phyloP scores from a whole-genome alignment of 495 filamentous ascomycete genomes.

The Aspergillus panamensis region DNA sequence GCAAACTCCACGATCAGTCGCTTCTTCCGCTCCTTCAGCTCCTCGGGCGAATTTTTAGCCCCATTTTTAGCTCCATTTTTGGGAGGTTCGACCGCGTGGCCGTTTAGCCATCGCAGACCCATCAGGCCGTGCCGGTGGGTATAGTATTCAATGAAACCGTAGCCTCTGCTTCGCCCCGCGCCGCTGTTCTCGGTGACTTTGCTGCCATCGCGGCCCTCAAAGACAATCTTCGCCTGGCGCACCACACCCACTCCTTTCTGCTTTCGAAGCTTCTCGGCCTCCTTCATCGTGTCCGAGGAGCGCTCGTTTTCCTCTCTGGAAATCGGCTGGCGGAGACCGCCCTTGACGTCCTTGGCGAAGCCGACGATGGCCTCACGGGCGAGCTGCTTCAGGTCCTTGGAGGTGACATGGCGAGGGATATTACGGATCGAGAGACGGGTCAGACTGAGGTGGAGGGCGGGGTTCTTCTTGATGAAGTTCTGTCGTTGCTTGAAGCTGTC shows the following conservation, averaged over 20 bases:
- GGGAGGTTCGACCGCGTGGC: conserved; percentile 58
- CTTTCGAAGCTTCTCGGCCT: conserved; percentile 72
- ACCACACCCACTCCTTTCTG: conserved; percentile 87
- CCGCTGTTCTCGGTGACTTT: conserved; percentile 72
- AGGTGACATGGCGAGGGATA: conserved; percentile 75
- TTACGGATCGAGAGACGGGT: conserved; percentile 95
- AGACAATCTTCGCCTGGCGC: conserved; percentile 91
- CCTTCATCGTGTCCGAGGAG: conserved; percentile 72
- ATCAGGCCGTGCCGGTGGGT: conserved; percentile 92
- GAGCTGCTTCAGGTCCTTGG: conserved; percentile 87
- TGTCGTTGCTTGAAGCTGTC: conserved; percentile 84
- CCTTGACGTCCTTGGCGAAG: conserved; percentile 87
- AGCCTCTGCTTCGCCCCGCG: conserved; percentile 81
- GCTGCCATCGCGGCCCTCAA: conserved; percentile 75
- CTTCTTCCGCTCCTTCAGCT: conserved; percentile 60
- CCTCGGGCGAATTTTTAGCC: conserved; percentile 22
- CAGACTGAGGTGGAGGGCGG: conserved; percentile 80
- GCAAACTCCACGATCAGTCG: conserved; percentile 94
- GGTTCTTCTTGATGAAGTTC: conserved; percentile 84
- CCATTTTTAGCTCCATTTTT: conserved; percentile 14
- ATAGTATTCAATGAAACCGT: conserved; percentile 96
- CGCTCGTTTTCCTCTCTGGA: conserved; percentile 83
- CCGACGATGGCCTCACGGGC: conserved; percentile 87
- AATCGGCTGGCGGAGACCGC: conserved; percentile 63
- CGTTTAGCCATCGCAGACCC: conserved; percentile 92